These are phyloP conservation scores for Rhodotorula sp. DNA, from an alignment of 1,284 basidiomycete genomes.

Conservation along the genomic window DNA sequence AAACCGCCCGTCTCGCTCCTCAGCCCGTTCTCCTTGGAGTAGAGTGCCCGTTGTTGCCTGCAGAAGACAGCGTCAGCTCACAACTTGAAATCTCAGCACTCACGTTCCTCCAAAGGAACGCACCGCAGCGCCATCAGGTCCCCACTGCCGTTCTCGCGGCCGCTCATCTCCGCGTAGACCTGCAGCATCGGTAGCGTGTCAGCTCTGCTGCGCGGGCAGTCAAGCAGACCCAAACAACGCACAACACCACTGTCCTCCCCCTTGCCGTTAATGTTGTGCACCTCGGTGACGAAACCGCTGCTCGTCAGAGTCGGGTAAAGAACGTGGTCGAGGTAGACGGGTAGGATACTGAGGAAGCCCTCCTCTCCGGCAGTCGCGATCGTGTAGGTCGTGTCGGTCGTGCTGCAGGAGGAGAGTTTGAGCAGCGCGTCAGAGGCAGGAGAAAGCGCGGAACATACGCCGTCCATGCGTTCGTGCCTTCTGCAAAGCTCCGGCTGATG, in stretches of 20 bases:
- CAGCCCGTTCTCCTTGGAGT: constrained; percentile 82
- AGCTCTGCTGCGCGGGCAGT: constrained; percentile 52
- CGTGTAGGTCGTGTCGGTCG: constrained; percentile 90
- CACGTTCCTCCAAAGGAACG: constrained; percentile 23
- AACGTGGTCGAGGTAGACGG: constrained; percentile 92
- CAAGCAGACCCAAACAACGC: constrained; percentile 57
- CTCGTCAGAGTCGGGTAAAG: constrained; percentile 93
- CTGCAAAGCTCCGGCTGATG: constrained; percentile 48
- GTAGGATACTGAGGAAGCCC: constrained; percentile 90
- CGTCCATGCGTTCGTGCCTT: constrained; percentile 68
- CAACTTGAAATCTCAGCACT: no score
- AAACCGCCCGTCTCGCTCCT: constrained; percentile 95
- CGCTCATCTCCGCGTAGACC: constrained; percentile 73
- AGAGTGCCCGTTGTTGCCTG: constrained; percentile 76
- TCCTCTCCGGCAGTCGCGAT: constrained; percentile 93
- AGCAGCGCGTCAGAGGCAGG: background rate
- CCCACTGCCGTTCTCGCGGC: constrained; percentile 85
- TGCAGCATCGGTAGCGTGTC: background rate
- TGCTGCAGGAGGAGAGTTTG: constrained; percentile 58
- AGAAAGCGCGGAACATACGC: constrained; percentile 1
- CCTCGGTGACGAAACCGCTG: constrained; percentile 89
- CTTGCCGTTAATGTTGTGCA: constrained; percentile 74
- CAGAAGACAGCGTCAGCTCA: constrained; percentile 1
- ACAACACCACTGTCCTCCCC: constrained; percentile 96
- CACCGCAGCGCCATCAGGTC: constrained; percentile 87